Evolutionary conservation across 805 yeast species (phyloP).

Genomic region (Wickerhamomyces silvicola): DNA sequence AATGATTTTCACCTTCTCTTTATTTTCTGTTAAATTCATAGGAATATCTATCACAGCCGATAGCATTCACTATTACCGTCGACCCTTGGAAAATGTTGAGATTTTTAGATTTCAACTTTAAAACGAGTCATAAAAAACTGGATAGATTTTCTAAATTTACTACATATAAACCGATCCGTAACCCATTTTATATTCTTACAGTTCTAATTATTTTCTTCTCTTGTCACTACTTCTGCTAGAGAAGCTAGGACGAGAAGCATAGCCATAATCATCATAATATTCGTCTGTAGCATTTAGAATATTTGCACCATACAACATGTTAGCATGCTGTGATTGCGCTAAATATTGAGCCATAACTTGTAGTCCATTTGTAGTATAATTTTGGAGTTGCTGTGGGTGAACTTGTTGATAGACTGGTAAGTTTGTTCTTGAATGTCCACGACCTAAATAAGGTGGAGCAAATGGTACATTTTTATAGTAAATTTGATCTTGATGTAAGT

Average conservation of each 20-base stretch:
- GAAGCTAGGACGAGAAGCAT: slow-evolving; percentile 1
- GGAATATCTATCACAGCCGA: too few species aligned
- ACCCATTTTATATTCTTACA: too few species aligned
- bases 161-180: too few species aligned
- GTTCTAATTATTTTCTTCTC: neutral
- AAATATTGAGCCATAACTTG: slow-evolving; percentile 75
- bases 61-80: too few species aligned
- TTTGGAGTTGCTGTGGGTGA: neutral
- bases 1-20: too few species aligned
- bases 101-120: too few species aligned
- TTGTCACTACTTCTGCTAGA: neutral
- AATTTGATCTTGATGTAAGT: slow-evolving; percentile 7
- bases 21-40: too few species aligned
- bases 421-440: slow-evolving; percentile 3
- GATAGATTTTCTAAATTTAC: too few species aligned
- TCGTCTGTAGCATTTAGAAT: slow-evolving; percentile 46
- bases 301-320: slow-evolving; percentile 44
- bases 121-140: too few species aligned
- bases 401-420: slow-evolving; percentile 5
- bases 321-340: slow-evolving; percentile 65
- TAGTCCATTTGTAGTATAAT: slow-evolving; percentile 42
- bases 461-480: slow-evolving; percentile 8
- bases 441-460: slow-evolving; percentile 8
- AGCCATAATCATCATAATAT: slow-evolving; percentile 16
- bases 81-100: too few species aligned